Evolutionary conservation across 139 green algal species (phyloP), one percentile per base, ranked within the genome.

Genomic region (Yamagishiella unicocca): DNA sequence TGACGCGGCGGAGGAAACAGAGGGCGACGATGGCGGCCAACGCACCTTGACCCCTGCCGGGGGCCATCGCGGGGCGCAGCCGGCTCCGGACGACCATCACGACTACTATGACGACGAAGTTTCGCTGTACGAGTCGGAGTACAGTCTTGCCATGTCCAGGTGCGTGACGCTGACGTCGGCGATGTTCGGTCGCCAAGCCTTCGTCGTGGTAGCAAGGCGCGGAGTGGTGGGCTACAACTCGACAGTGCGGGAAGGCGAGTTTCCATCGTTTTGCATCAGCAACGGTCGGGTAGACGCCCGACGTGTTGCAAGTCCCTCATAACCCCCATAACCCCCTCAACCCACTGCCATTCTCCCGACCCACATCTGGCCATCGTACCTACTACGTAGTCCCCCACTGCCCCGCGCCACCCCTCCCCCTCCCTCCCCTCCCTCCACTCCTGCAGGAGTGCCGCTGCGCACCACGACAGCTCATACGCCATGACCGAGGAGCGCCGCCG

Each of bases 401-500:
- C 58, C 19, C 58, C 58, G 14, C 58, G 19, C 58, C 6, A 27
- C n/a, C 58, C 22, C 58, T 33, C 58, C 6, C 14, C 64, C 58
- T 42, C 29, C 40, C 7, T 80, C 42, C 21, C 43, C 4, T 24
- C 42, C n/a, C 29, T 10, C 45, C 31, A 14, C 50, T 38, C 22
- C 43, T n/a, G 24, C 67, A 87, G 33, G 35, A 67, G 53, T 55
- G 31, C 37, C 62, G n/a, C 70, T 80, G 43, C 66, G 10, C 66
- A 88, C 54, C 21, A 58, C 66, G 33, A 62, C 43, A 66, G 71
- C 19, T 29, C 50, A 2, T 50, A 89, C 31, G 66, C 81, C 12
- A 70, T 91, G 73, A 75, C 84, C 8, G 94, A 95, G 43, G 94
- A 89, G 27, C 91, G 90, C 66, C 90, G 95, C 4, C 87, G 87